Evolutionary conservation across 2,329 filamentous ascomycete species (phyloP), one percentile per base, ranked within the genome.

Genomic region (Periconia digitata): DNA sequence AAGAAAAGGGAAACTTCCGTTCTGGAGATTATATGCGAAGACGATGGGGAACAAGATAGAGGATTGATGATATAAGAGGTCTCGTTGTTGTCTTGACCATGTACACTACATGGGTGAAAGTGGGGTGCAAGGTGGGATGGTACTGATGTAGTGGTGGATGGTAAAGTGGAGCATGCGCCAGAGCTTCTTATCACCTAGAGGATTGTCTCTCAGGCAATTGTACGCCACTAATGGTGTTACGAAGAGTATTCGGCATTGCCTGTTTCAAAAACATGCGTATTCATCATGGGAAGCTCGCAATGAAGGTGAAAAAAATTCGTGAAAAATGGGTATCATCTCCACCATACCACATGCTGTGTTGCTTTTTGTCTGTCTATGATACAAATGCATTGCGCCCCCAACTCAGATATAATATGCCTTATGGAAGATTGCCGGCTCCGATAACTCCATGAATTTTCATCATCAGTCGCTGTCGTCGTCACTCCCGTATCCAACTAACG

Each of bases 401-500:
- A 20, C 3, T 21, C 13, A n/a, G n/a, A n/a, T n/a, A n/a, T n/a
- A n/a, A n/a, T n/a, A n/a, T n/a, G n/a, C n/a, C n/a, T n/a, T n/a
- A n/a, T n/a, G n/a, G n/a, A n/a, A n/a, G n/a, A n/a, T n/a, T n/a
- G n/a, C n/a, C n/a, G n/a, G n/a, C n/a, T n/a, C n/a, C n/a, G n/a
- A n/a, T n/a, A n/a, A n/a, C n/a, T n/a, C n/a, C n/a, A n/a, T n/a
- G 27, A 32, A 10, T 4, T 15, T 32, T 15, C 12, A 32, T 20
- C 10, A 42, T 64, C 59, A 73, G 56, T 86, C 83, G 56, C 82
- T 87, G 51, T 96, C 92, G 66, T 91, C 89, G 72, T 95, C 91
- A 69, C 90, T 96, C 47, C 85, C 91, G 64, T 99, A 99, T 21
- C 82, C 88, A 17, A 96, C 94, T 56, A 97, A 74, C 6, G 90